phyloP scores from a whole-genome alignment of 805 yeast genomes.

The Candida ponderosae region DNA sequence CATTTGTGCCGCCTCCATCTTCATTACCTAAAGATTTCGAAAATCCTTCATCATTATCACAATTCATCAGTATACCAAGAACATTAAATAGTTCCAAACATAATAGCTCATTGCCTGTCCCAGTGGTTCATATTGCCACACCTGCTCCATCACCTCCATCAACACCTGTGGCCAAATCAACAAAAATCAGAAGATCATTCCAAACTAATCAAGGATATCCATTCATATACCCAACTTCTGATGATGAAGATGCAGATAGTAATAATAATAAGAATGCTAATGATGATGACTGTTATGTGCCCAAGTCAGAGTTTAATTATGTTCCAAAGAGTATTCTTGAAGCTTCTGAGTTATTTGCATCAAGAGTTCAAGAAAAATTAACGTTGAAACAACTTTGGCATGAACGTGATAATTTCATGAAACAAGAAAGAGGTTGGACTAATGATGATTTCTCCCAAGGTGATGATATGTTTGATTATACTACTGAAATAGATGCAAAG shows the following conservation, averaged over 20 bases:
- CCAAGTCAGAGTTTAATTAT: conserved; percentile 1
- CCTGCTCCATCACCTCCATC: conserved; percentile 82
- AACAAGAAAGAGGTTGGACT: conserved; percentile 62
- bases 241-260: conserved; percentile 21
- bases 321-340: conserved; percentile 75
- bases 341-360: conserved; percentile 61
- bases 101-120: conserved; percentile 40
- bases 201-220: conserved; percentile 67
- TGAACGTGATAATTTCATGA: conserved; percentile 64
- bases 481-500: conserved; percentile 11
- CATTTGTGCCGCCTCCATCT: conserved; percentile 46
- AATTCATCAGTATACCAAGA: conserved; percentile 50
- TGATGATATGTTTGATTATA: conserved; percentile 22
- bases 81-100: conserved; percentile 38
- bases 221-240: conserved; percentile 48
- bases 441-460: conserved; percentile 5
- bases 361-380: conserved; percentile 57
- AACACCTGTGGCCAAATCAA: conserved; percentile 33
- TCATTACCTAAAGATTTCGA: conserved; percentile 38
- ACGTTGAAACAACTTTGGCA: conserved; percentile 64
- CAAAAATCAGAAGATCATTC: conserved; percentile 42
- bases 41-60: conserved; percentile 47
- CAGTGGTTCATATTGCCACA: conserved; percentile 67
- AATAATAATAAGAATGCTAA: conserved; percentile 1
- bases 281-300: not conserved